These are phyloP conservation scores for Candida namnaoensis DNA, from an alignment of 805 yeast genomes.

Conservation along the genomic window DNA sequence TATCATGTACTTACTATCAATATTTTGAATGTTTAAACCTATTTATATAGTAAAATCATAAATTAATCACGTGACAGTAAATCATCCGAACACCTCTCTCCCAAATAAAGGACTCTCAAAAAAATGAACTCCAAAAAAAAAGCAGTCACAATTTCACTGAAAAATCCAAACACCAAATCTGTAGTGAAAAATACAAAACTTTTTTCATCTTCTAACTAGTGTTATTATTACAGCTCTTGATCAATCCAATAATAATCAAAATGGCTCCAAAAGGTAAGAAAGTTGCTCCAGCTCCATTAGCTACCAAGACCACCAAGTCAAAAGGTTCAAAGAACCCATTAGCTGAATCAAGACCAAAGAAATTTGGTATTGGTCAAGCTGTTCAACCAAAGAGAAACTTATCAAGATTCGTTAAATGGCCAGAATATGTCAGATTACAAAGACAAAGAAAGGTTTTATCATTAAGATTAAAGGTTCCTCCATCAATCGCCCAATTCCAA, in stretches of 20 bases:
- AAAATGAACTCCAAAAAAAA: too few relatives aligned
- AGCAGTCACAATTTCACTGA: too few relatives aligned
- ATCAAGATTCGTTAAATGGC: slow-evolving; percentile 98
- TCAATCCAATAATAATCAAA: background rate
- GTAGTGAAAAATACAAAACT: too few relatives aligned
- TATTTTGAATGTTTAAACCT: too few relatives aligned
- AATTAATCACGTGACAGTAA: too few relatives aligned
- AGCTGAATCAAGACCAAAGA: slow-evolving; percentile 82
- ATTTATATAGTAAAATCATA: too few relatives aligned
- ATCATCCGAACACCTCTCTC: too few relatives aligned
- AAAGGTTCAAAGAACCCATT: slow-evolving; percentile 61
- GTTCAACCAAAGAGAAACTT: slow-evolving; percentile 94
- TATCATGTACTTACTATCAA: too few relatives aligned
- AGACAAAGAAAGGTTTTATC: slow-evolving; percentile 97
- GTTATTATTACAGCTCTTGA: too few relatives aligned
- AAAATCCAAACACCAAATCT: too few relatives aligned
- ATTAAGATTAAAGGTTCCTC: slow-evolving; percentile 98
- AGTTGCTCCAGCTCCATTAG: slow-evolving; percentile 98
- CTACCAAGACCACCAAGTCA: slow-evolving; percentile 48
- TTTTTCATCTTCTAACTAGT: too few relatives aligned
- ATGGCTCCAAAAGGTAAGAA: slow-evolving; percentile 32
- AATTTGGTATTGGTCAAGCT: slow-evolving; percentile 95
- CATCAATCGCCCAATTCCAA: slow-evolving; percentile 95
- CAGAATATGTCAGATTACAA: slow-evolving; percentile 95
- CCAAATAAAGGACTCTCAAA: too few relatives aligned